Evolutionary conservation across 2,329 filamentous ascomycete genomes (phyloP), one percentile per base, ranked within the genome.

Genomic region (Penicillium sp.): DNA sequence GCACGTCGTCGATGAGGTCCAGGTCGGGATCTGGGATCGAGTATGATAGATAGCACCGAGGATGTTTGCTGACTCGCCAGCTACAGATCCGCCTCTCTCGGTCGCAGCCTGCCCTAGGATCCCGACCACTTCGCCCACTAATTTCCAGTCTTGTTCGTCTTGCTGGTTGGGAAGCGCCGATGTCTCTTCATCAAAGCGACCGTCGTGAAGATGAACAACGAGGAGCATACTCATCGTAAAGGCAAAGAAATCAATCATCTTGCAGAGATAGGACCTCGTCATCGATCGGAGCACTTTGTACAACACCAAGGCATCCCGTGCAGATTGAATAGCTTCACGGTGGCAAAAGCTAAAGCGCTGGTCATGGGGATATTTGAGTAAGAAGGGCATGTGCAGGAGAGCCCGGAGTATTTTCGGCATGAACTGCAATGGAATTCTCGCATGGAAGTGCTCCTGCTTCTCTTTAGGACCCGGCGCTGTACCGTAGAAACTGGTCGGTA

Each of bases 181-280:
- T 10, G 47, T 62, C 1, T 63, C 61, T 1, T 63, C 61, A 25
- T 68, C 64, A 7, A 73, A 75, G 43, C 72, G 72, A n/a, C 74
- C 74, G 22, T 80, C 73, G 22, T 80, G 68, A 14, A 82, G 63
- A 54, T 81, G 77, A 37, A 82, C 67, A 3, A 79, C 66, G 4
- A 84, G 63, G 0, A 82, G 70, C 64, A 82, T 75, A 14, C 79
- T 75, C 4, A 77, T 75, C 1, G 73, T 81, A 61, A 83, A 83
- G 2, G 75, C 76, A 54, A 79, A 71, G 52, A 83, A 83, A 60
- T 84, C 81, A 49, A 79, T 71, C 38, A 82, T 62, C 47, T 82
- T 81, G 68, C 81, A 82, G 10, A 78, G 67, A 50, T 77, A 75
- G 5, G 75, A 69, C 12, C 69, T 70, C 15, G 66, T 66, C 34